Base-by-base conservation (phyloP, 2,329 filamentous ascomycete species). In the Trichoderma atroviride region DNA sequence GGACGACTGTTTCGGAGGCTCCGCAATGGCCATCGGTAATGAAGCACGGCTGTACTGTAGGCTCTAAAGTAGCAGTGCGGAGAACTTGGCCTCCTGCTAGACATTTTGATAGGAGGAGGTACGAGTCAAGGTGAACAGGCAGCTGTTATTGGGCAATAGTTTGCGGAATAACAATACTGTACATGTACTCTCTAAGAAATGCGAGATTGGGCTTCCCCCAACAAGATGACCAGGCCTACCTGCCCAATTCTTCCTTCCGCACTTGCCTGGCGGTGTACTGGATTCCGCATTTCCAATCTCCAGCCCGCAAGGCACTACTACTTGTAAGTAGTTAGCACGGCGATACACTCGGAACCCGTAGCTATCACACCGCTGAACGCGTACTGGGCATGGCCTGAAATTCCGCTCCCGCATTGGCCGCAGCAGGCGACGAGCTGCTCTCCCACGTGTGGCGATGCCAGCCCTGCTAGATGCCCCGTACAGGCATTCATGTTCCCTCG, bases 401-500 rank as follows among this genome's bases (percentile, higher is more conserved):
- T 40, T 52, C 35, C 35, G 50, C 52, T 19, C 52, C 52, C 40
- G 47, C 24, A 35, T 43, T 47, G 52, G 33, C 33, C 62, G 62
- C 40, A 57, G 43, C 43, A 65, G 19, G 35, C 55, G 52, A 56
- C 24, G 52, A 65, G 62, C 37, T 52, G 62, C 50, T 53, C 56
- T 65, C 31, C 62, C 52, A 65, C 62, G 62, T 57, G 62, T 29
- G 62, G 29, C 27, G 24, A 22, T 43, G 29, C 31, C 47, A 64
- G 37, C 61, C 61, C 61, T 55, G 61, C 33, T 29, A 31, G 37
- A 50, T 47, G 37, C 58, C 31, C 58, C 58, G 58, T 61, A 29
- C 29, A 50, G 47, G 47, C 47, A 50, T 24, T 50, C 11, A 50
- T 14, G 13, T 35, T 35, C 33, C 47, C 9, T 40, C 7, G 37